Conservation (phyloP, 2,329 filamentous ascomycete genomes). For the Xylaria sp. region DNA sequence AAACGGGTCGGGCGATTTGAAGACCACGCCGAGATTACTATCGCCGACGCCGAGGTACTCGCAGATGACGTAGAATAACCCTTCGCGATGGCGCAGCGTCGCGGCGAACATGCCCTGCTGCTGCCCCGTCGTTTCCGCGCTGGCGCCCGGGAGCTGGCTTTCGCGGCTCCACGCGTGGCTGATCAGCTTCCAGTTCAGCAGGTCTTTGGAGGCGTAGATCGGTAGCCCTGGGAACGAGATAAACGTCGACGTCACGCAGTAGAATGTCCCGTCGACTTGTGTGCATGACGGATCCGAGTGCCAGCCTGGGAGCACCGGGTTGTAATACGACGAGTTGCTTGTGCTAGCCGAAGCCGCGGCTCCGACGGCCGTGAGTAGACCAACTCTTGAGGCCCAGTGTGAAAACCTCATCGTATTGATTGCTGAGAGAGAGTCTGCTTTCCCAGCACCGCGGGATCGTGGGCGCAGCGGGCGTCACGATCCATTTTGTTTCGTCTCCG, state of each 20-base stretch:
- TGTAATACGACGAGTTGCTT: slow-evolving; percentile 48
- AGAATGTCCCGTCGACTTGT: slow-evolving; percentile 58
- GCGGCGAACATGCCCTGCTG: slow-evolving; percentile 52
- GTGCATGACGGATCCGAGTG: slow-evolving; percentile 59
- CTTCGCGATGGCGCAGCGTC: slow-evolving; percentile 49
- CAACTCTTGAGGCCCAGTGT: neutral
- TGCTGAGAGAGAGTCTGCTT: neutral
- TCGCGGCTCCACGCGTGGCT: slow-evolving; percentile 56
- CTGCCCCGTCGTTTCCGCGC: slow-evolving; percentile 47
- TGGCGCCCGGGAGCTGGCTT: slow-evolving; percentile 54
- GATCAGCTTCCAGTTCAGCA: slow-evolving; percentile 60
- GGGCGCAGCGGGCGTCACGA: neutral
- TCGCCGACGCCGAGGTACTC: slow-evolving; percentile 43
- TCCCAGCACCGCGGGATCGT: neutral
- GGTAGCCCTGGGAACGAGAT: slow-evolving; percentile 64
- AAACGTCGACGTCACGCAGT: slow-evolving; percentile 64
- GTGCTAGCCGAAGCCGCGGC: slow-evolving; percentile 10
- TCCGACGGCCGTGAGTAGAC: slow-evolving; percentile 22
- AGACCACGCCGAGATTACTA: slow-evolving; percentile 46
- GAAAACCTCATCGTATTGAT: slow-evolving; percentile 35
- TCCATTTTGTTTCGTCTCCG: slow-evolving; percentile 15
- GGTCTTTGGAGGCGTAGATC: slow-evolving; percentile 63
- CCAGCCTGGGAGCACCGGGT: slow-evolving; percentile 62
- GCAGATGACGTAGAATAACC: slow-evolving; percentile 50
- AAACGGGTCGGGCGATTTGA: slow-evolving; percentile 55